Conservation (phyloP, 495 filamentous ascomycete species). For the Tuber brumale region DNA sequence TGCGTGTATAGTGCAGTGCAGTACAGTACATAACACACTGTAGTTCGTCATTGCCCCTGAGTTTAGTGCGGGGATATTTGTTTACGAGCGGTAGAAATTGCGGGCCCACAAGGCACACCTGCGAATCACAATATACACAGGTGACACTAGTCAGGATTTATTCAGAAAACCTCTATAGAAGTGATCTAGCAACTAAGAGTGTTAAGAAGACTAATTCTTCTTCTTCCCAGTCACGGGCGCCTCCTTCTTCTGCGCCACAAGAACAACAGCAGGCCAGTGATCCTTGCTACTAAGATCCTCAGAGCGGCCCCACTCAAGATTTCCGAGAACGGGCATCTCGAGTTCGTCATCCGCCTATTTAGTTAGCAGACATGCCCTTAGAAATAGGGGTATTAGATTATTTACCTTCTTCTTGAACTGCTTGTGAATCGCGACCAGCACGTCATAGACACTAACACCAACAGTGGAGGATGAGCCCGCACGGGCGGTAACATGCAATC, state of each 20-base stretch:
- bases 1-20: background rate
- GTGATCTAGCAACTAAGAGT: conserved; percentile 1
- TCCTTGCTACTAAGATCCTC: conserved; percentile 36
- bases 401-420: conserved; percentile 41
- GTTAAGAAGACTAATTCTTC: conserved; percentile 30
- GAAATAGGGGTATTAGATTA: background rate
- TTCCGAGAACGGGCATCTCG: conserved; percentile 38
- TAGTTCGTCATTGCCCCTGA: background rate
- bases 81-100: background rate
- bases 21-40: background rate
- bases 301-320: conserved; percentile 40
- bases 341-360: conserved; percentile 39
- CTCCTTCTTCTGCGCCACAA: conserved; percentile 42
- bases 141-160: background rate
- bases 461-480: conserved; percentile 31
- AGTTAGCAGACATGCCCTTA: background rate
- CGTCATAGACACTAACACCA: conserved; percentile 40
- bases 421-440: conserved; percentile 40
- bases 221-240: conserved; percentile 35
- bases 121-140: background rate
- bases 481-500: conserved; percentile 39
- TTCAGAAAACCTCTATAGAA: conserved; percentile 7
- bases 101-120: background rate
- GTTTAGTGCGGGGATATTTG: background rate
- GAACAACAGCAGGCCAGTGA: conserved; percentile 39